A percentile compares a stretch with the other conserved stretches of the same genome.
These are phyloP conservation scores for Saraca asoca DNA, from an alignment of 331 rosid genomes.

Conservation along the genomic window DNA sequence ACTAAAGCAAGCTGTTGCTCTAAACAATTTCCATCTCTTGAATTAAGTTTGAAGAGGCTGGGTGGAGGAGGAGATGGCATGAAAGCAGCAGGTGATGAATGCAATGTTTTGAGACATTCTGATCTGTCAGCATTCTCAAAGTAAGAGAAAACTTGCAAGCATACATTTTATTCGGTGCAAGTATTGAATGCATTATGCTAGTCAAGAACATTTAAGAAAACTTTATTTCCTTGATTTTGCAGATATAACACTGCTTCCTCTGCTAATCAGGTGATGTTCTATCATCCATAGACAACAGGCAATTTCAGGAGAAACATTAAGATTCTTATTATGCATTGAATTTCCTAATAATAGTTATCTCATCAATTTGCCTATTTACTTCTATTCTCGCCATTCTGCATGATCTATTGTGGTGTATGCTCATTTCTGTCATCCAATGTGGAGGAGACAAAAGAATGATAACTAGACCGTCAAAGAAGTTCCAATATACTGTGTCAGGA, in stretches of 20 bases:
- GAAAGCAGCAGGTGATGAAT: slow-evolving; percentile 45
- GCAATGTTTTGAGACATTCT: slow-evolving; percentile 61
- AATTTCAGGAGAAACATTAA: slow-evolving; percentile 4
- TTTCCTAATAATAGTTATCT: slow-evolving; percentile 18
- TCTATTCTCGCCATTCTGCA: slow-evolving; percentile 1
- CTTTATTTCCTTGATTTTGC: slow-evolving; percentile 38
- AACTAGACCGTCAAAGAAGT: slow-evolving; percentile 3
- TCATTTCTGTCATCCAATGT: slow-evolving; percentile 5
- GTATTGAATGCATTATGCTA: slow-evolving; percentile 21
- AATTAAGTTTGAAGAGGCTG: slow-evolving; percentile 55
- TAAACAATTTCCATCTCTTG: slow-evolving; percentile 56
- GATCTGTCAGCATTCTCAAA: slow-evolving; percentile 68
- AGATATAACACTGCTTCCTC: slow-evolving; percentile 62
- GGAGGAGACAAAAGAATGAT: background rate
- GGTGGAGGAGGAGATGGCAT: slow-evolving; percentile 48
- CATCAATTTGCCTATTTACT: slow-evolving; percentile 9
- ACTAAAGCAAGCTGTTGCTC: slow-evolving; percentile 43
- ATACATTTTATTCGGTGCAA: slow-evolving; percentile 8
- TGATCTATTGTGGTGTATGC: slow-evolving; percentile 8
- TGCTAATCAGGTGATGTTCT: slow-evolving; percentile 57
- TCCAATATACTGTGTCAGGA: background rate
- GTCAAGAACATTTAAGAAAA: background rate
- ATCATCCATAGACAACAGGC: slow-evolving; percentile 25
- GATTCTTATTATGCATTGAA: slow-evolving; percentile 18
- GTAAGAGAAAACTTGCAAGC: slow-evolving; percentile 44